phyloP scores from a whole-genome alignment of 176 grass and related monocot genomes.

The Bothriochloa decipiens region DNA sequence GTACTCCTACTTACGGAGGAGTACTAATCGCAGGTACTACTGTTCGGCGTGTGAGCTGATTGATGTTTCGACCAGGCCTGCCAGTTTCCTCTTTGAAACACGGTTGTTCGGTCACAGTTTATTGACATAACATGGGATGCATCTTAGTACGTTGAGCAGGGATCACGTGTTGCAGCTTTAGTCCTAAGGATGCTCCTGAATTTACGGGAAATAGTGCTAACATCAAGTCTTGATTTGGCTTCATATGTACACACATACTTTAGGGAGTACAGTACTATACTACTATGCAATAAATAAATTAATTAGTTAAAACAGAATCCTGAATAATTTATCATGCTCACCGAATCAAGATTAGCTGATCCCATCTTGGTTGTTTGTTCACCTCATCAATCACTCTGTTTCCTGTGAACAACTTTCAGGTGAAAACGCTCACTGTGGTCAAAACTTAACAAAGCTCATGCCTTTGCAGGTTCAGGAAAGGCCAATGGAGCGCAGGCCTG shows the following conservation, averaged over 20 bases:
- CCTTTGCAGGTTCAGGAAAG: conserved; percentile 59
- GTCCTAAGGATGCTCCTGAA: conserved; percentile 20
- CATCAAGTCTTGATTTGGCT: neutral
- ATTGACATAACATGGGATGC: conserved; percentile 37
- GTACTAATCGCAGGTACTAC: neutral
- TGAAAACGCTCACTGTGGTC: neutral
- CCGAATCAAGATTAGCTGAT: neutral
- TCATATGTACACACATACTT: neutral
- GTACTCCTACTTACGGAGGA: no score
- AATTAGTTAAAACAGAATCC: neutral
- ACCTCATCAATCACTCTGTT: neutral
- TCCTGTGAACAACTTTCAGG: neutral
- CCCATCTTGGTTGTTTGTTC: neutral
- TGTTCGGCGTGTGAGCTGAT: conserved; percentile 49
- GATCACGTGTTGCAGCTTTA: conserved; percentile 42
- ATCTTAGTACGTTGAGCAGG: conserved; percentile 37
- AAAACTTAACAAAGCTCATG: neutral
- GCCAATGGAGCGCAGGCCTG: conserved; percentile 52
- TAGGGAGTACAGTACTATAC: neutral
- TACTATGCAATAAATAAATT: neutral
- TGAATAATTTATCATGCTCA: neutral
- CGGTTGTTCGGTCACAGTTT: conserved; percentile 6
- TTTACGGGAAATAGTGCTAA: no score
- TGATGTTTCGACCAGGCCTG: conserved; percentile 30
- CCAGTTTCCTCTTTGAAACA: conserved; percentile 27